phyloP scores from a whole-genome alignment of 1,284 basidiomycete species.

The Phaffia rhodozyma region DNA sequence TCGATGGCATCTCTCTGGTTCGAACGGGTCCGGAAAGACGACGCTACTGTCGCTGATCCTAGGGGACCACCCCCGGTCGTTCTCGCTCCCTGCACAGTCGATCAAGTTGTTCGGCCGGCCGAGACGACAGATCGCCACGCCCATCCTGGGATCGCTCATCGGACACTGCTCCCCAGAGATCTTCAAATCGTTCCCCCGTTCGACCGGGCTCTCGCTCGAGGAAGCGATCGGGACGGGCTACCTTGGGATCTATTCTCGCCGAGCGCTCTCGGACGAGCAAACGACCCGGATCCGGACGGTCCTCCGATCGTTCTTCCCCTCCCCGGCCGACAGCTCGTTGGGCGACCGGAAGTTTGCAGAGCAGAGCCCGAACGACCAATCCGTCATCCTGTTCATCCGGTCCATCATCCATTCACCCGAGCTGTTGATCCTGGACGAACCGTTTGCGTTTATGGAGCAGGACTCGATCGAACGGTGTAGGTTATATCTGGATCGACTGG shows the following conservation, averaged over 20 bases:
- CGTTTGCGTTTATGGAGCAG: slow-evolving; percentile 79
- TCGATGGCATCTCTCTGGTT: slow-evolving; percentile 74
- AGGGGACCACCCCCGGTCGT: slow-evolving; percentile 90
- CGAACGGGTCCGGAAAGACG: slow-evolving; percentile 92
- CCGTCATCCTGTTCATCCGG: slow-evolving; percentile 66
- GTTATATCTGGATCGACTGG: slow-evolving; percentile 48
- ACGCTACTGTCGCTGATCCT: slow-evolving; percentile 84
- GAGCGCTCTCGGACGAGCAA: slow-evolving; percentile 38
- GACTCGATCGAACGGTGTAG: slow-evolving; percentile 54
- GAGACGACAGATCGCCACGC: slow-evolving; percentile 50
- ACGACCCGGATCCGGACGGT: slow-evolving; percentile 40
- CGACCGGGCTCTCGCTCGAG: slow-evolving; percentile 54
- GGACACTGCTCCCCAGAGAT: slow-evolving; percentile 84
- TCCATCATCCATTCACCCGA: slow-evolving; percentile 57
- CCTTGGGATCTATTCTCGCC: slow-evolving; percentile 60
- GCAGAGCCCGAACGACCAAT: slow-evolving; percentile 59
- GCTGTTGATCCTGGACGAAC: slow-evolving; percentile 74
- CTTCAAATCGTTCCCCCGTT: slow-evolving; percentile 76
- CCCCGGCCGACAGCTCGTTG: slow-evolving; percentile 17
- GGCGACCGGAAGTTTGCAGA: slow-evolving; percentile 42
- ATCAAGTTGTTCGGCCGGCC: slow-evolving; percentile 61
- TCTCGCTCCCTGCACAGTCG: slow-evolving; percentile 43
- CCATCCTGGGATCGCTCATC: slow-evolving; percentile 46
- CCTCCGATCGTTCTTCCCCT: slow-evolving; percentile 51
- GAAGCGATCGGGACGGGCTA: slow-evolving; percentile 77